These are phyloP conservation scores for Alternaria rosae DNA, from an alignment of 2,329 filamentous ascomycete species.

Conservation along the genomic window DNA sequence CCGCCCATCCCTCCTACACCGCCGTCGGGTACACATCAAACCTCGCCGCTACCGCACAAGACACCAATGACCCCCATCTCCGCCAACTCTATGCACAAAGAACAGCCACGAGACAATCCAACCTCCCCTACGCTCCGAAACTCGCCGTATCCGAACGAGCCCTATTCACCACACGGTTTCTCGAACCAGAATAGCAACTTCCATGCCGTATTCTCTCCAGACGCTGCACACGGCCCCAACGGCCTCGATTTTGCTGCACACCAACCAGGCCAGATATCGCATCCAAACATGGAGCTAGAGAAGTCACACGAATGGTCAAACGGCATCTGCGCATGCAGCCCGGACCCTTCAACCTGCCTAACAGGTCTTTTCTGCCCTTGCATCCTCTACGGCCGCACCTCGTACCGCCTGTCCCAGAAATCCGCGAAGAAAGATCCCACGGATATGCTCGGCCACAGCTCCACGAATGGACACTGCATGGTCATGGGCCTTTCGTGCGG, in stretches of 20 bases:
- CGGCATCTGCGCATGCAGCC: conserved; percentile 44
- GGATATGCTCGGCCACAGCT: conserved; percentile 48
- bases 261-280: conserved; percentile 52
- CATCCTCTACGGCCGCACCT: conserved; percentile 53
- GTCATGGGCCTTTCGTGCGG: conserved; percentile 49
- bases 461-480: conserved; percentile 52
- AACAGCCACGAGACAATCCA: conserved; percentile 4
- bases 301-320: conserved; percentile 40
- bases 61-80: conserved; percentile 41
- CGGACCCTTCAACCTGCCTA: conserved; percentile 48
- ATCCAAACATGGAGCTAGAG: conserved; percentile 49
- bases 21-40: conserved; percentile 26
- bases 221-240: conserved; percentile 49
- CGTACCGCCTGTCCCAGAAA: conserved; percentile 52
- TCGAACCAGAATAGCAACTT: conserved; percentile 29
- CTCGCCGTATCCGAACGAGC: conserved; percentile 29
- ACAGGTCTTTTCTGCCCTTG: conserved; percentile 55
- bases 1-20: conserved; percentile 40
- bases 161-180: conserved; percentile 47
- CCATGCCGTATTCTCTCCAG: conserved; percentile 48
- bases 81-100: conserved; percentile 20
- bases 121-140: conserved; percentile 16
- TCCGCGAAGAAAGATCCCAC: conserved; percentile 50
- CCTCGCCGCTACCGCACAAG: conserved; percentile 36
- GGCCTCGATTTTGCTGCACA: conserved; percentile 46